These are phyloP conservation scores for Parmelia sp. DNA, from an alignment of 495 filamentous ascomycete species.

Conservation along the genomic window DNA sequence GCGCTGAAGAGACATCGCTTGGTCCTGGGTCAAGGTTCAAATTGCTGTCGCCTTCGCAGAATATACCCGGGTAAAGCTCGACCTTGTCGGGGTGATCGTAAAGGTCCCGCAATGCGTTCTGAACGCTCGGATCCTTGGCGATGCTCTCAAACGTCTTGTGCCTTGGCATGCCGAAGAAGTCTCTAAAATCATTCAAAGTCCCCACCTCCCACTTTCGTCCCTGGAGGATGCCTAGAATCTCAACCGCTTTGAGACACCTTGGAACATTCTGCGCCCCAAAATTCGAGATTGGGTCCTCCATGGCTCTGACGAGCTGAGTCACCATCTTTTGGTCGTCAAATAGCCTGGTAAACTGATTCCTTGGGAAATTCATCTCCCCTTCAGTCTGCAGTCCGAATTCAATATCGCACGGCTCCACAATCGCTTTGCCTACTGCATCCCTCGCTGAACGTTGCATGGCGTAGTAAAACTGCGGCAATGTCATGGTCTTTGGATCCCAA, in stretches of 20 bases:
- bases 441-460: constrained; percentile 31
- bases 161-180: constrained; percentile 32
- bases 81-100: constrained; percentile 40
- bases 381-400: constrained; percentile 36
- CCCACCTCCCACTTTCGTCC: constrained; percentile 35
- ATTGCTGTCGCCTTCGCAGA: constrained; percentile 24
- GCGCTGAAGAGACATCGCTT: constrained; percentile 9
- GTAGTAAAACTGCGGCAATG: constrained; percentile 18
- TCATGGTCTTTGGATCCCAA: constrained; percentile 26
- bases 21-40: constrained; percentile 6
- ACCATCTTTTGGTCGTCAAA: constrained; percentile 43
- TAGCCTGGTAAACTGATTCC: constrained; percentile 29
- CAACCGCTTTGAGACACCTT: constrained; percentile 32
- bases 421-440: constrained; percentile 26
- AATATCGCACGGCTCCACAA: constrained; percentile 27
- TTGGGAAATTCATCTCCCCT: constrained; percentile 15
- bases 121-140: constrained; percentile 34
- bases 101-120: constrained; percentile 31
- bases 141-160: constrained; percentile 38
- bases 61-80: constrained; percentile 39
- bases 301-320: constrained; percentile 38
- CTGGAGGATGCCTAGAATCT: constrained; percentile 40
- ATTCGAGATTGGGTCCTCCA: constrained; percentile 36
- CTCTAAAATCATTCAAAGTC: constrained; percentile 37
- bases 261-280: constrained; percentile 39